These are phyloP conservation scores for Sanghuangporus baumii DNA, from an alignment of 1,284 basidiomycete genomes.

Conservation along the genomic window DNA sequence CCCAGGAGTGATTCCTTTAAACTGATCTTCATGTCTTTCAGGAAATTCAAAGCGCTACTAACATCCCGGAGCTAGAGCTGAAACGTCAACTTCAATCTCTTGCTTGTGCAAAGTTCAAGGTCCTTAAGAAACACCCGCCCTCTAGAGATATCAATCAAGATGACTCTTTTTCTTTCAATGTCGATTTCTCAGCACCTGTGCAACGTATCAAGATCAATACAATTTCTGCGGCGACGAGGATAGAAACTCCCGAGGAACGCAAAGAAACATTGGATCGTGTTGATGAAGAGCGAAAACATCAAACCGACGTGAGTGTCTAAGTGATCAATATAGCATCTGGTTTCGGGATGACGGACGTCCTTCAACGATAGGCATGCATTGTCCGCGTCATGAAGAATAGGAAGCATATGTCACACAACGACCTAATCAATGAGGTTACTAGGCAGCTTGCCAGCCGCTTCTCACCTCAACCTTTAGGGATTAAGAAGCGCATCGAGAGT, in stretches of 20 bases:
- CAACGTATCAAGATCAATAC: slow-evolving; percentile 95
- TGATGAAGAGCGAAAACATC: slow-evolving; percentile 88
- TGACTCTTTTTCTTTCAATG: slow-evolving; percentile 91
- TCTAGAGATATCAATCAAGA: slow-evolving; percentile 71
- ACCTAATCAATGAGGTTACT: slow-evolving; percentile 89
- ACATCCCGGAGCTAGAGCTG: slow-evolving; percentile 75
- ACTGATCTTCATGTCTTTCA: slow-evolving; percentile 20
- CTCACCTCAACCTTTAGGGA: slow-evolving; percentile 76
- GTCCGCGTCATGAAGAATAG: slow-evolving; percentile 98
- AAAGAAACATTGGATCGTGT: slow-evolving; percentile 89
- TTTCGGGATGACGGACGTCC: background rate
- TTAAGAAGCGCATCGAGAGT: slow-evolving; percentile 94
- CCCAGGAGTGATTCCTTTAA: background rate
- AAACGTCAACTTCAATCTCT: slow-evolving; percentile 92
- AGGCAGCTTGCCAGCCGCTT: slow-evolving; percentile 83
- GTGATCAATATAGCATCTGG: slow-evolving; percentile 3
- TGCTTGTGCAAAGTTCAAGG: slow-evolving; percentile 95
- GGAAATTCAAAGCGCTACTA: slow-evolving; percentile 53
- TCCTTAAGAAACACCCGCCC: slow-evolving; percentile 88
- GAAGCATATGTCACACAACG: slow-evolving; percentile 85
- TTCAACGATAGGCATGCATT: slow-evolving; percentile 74
- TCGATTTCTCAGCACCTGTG: slow-evolving; percentile 72
- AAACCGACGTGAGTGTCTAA: slow-evolving; percentile 70
- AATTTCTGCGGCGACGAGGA: slow-evolving; percentile 60
- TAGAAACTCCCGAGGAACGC: slow-evolving; percentile 84